Evolutionary conservation across 352 stramenopile genomes (phyloP).

Genomic region (Phytophthora ramorum): DNA sequence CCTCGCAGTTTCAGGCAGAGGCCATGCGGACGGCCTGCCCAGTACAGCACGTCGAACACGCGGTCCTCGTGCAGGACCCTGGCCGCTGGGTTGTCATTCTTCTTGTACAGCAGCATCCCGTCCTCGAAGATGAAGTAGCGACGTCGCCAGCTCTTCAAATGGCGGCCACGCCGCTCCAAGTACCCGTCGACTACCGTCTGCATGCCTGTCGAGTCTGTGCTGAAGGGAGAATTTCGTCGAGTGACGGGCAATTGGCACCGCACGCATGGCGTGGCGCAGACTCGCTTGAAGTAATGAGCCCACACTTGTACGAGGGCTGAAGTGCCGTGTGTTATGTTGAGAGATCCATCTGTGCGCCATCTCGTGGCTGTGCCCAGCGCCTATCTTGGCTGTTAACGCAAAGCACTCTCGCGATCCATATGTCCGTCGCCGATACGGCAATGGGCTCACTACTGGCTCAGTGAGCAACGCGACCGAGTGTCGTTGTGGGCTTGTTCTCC

Average conservation of each 20-base stretch:
- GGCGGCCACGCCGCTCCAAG: conserved; percentile 63
- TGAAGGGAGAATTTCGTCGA: conserved; percentile 24
- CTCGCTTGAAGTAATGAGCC: conserved; percentile 22
- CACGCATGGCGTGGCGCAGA: conserved; percentile 21
- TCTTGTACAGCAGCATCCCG: conserved; percentile 68
- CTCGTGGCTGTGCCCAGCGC: conserved; percentile 22
- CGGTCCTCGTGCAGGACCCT: conserved; percentile 59
- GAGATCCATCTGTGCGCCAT: conserved; percentile 20
- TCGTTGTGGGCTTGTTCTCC: conserved; percentile 5
- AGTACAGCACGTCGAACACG: conserved; percentile 72
- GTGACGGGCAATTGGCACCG: conserved; percentile 12
- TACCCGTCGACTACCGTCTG: conserved; percentile 44
- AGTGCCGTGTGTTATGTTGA: conserved; percentile 22
- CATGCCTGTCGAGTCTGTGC: conserved; percentile 4
- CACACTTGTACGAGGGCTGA: conserved; percentile 7
- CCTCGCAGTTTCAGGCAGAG: conserved; percentile 63
- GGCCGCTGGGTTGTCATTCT: conserved; percentile 49
- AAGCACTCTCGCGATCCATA: conserved; percentile 24
- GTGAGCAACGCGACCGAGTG: conserved; percentile 9
- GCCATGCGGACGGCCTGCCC: conserved; percentile 61
- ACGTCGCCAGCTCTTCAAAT: conserved; percentile 74
- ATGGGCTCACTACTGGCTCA: not conserved
- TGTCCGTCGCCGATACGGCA: conserved; percentile 13
- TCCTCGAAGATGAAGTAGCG: conserved; percentile 75
- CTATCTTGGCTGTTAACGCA: conserved; percentile 25